phyloP scores from a whole-genome alignment of 106 monocot genomes.

The Dioscorea zingiberensis region DNA sequence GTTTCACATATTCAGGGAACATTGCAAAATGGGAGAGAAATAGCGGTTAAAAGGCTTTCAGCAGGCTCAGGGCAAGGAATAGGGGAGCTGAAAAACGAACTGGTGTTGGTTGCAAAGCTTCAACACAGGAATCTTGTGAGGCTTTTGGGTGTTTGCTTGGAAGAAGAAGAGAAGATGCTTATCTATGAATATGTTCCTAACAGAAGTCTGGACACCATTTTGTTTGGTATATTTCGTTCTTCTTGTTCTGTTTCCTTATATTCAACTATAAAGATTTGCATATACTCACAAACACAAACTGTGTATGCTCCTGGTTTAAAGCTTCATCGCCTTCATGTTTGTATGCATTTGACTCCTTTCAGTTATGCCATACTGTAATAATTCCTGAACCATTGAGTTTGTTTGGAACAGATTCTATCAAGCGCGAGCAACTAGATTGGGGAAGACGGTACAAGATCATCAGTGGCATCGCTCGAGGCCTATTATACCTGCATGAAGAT shows the following conservation, averaged over 20 bases:
- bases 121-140: not conserved
- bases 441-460: constrained; percentile 7
- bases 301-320: too few relatives aligned
- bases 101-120: not conserved
- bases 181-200: not conserved
- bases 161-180: not conserved
- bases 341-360: not conserved
- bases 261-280: not conserved
- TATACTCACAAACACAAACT: too few relatives aligned
- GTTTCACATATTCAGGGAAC: not conserved
- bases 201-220: not conserved
- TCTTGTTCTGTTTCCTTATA: not conserved
- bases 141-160: not conserved
- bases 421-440: constrained; percentile 3
- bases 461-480: constrained; percentile 5
- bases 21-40: not conserved
- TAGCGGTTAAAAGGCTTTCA: constrained; percentile 3
- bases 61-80: not conserved
- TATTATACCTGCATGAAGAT: constrained; percentile 12
- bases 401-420: not conserved
- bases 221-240: not conserved
- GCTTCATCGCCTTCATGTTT: too few relatives aligned
- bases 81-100: not conserved
- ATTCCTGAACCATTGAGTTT: not conserved
- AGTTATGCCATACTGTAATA: not conserved